Evolutionary conservation across 352 stramenopile species (phyloP).

Genomic region (Thalassiosira allenii): DNA sequence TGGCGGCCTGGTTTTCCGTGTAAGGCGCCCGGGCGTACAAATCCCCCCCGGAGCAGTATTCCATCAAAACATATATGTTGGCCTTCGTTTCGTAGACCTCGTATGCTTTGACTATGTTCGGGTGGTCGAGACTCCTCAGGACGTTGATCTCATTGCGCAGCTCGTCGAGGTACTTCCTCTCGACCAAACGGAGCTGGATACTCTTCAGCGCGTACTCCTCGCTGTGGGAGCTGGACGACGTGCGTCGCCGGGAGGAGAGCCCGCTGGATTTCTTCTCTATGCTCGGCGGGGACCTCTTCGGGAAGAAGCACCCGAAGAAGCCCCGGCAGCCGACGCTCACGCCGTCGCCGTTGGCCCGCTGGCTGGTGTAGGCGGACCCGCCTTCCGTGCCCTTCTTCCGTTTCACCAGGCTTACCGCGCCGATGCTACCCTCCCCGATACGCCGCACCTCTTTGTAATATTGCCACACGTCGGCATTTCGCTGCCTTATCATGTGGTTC

Average conservation of each 20-base stretch:
- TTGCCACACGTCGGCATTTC: constrained; percentile 44
- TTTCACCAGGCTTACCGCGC: constrained; percentile 67
- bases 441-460: constrained; percentile 61
- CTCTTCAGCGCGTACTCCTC: constrained; percentile 63
- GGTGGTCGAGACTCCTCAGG: constrained; percentile 82
- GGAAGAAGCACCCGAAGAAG: constrained; percentile 52
- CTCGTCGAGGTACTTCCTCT: constrained; percentile 61
- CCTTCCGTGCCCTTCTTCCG: constrained; percentile 64
- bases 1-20: constrained; percentile 65
- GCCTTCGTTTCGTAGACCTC: constrained; percentile 82
- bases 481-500: constrained; percentile 47
- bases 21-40: constrained; percentile 84
- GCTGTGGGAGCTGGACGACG: constrained; percentile 22
- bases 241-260: background rate
- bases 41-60: constrained; percentile 79
- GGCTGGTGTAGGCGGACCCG: constrained; percentile 66
- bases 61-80: constrained; percentile 85
- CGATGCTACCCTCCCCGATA: constrained; percentile 80
- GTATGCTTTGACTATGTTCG: constrained; percentile 86
- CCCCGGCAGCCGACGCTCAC: constrained; percentile 8
- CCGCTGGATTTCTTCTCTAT: constrained; percentile 8
- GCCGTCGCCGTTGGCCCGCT: background rate
- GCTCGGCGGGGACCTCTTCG: background rate
- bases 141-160: constrained; percentile 69
- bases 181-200: constrained; percentile 55